Percentiles rank a stretch among this genome's conserved stretches.
Conservation (phyloP, 192 early-diverging fungal species). For the Umbelopsis vinacea region DNA sequence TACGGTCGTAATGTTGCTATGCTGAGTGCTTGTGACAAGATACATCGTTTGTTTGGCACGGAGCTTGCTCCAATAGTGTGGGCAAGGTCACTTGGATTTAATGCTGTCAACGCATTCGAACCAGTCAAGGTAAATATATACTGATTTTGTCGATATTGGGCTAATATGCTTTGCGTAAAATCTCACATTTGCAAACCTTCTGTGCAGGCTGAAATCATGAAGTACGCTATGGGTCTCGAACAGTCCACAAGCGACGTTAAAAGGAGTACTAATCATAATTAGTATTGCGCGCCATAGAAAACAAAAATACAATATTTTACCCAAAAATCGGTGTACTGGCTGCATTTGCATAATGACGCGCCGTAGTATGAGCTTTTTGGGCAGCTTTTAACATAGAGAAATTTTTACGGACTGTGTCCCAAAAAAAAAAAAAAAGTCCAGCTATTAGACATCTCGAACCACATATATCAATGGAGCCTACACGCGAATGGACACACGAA, state of each 20-base stretch:
- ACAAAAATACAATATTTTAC: no score
- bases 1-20: slow-evolving; percentile 83
- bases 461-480: slow-evolving; percentile 28
- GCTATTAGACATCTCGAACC: not conserved
- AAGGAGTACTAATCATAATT: no score
- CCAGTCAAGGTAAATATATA: slow-evolving; percentile 60
- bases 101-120: slow-evolving; percentile 67
- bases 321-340: no score
- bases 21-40: slow-evolving; percentile 81
- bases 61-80: slow-evolving; percentile 63
- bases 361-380: no score
- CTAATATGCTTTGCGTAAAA: not conserved
- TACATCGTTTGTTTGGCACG: slow-evolving; percentile 79
- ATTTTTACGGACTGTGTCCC: no score
- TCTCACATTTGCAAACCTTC: not conserved
- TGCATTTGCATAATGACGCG: no score
- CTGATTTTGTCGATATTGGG: not conserved
- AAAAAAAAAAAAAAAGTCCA: no score
- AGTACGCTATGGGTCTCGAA: slow-evolving; percentile 61
- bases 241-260: not conserved
- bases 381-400: no score
- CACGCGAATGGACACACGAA: slow-evolving; percentile 63
- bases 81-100: slow-evolving; percentile 74
- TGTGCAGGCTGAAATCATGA: slow-evolving; percentile 53
- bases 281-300: no score